Percentiles rank a stretch among this genome's conserved stretches.
phyloP scores from a whole-genome alignment of 225 moss, liverwort and hornwort genomes.

The Rhytidiadelphus loreus region DNA sequence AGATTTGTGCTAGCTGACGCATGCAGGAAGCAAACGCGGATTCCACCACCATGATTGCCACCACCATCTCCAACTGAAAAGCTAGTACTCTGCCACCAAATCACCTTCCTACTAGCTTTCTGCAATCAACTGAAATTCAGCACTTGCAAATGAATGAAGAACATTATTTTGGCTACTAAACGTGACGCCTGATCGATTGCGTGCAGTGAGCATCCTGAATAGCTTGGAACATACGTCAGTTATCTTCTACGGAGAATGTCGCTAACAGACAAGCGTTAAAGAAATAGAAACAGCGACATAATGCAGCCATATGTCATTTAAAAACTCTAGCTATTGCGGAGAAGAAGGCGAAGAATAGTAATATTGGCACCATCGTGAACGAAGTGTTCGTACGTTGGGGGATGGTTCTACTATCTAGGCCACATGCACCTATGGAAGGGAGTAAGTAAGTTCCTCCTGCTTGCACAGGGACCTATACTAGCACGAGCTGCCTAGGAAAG shows the following conservation, averaged over 20 bases:
- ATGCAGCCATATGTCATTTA: not conserved
- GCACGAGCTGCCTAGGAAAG: not conserved
- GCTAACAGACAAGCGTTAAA: not conserved
- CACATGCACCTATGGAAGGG: not conserved
- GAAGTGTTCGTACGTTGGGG: not conserved
- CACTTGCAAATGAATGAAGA: too few species aligned
- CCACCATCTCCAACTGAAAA: not conserved
- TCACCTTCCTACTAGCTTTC: not conserved
- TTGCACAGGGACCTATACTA: not conserved
- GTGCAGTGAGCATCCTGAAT: not conserved
- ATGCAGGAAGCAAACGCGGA: not conserved
- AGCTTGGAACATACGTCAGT: not conserved
- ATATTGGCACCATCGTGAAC: not conserved
- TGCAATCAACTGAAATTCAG: not conserved
- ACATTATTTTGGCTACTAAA: not conserved
- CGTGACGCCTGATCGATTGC: not conserved
- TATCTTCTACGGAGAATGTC: not conserved
- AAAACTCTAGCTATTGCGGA: not conserved
- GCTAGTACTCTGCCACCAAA: not conserved
- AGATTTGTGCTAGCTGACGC: not conserved
- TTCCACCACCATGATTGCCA: not conserved
- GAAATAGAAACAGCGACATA: not conserved
- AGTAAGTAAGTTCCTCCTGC: not conserved
- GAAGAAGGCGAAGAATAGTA: not conserved
- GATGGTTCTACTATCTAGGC: too few species aligned